These are phyloP conservation scores for Lecanicillium sp. DNA, from an alignment of 2,329 filamentous ascomycete genomes.

Conservation along the genomic window DNA sequence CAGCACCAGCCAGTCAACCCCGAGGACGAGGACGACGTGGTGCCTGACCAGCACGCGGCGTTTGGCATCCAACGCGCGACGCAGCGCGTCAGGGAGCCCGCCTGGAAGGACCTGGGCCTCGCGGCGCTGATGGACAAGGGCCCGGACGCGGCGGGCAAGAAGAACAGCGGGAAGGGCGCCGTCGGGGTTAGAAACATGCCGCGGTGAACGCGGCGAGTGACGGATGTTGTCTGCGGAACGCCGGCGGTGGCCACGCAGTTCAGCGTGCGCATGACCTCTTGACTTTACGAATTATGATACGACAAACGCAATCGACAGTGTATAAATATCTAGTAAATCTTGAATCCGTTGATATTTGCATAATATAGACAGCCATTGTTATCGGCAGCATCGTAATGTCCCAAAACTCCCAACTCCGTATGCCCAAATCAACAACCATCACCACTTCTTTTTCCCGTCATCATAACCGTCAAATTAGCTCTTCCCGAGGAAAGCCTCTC, in stretches of 20 bases:
- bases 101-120: slow-evolving; percentile 76
- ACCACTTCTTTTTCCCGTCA: not conserved
- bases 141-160: slow-evolving; percentile 28
- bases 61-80: slow-evolving; percentile 81
- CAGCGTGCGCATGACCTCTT: not conserved
- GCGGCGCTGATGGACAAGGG: slow-evolving; percentile 62
- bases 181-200: slow-evolving; percentile 19
- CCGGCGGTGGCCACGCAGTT: no score
- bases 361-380: not conserved
- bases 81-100: slow-evolving; percentile 62
- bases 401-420: slow-evolving; percentile 7
- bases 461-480: no score
- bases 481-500: slow-evolving; percentile 75
- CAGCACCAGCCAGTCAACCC: slow-evolving; percentile 78
- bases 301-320: no score
- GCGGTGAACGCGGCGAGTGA: slow-evolving; percentile 16
- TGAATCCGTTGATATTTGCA: not conserved
- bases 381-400: slow-evolving; percentile 1
- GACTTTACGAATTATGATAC: not conserved
- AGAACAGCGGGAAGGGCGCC: slow-evolving; percentile 16
- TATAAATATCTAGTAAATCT: slow-evolving; percentile 1
- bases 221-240: no score
- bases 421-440: slow-evolving; percentile 6
- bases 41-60: slow-evolving; percentile 80
- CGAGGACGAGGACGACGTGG: slow-evolving; percentile 83